Conservation (phyloP, 2,329 filamentous ascomycete genomes). For the Aspergillus fumigatus region DNA sequence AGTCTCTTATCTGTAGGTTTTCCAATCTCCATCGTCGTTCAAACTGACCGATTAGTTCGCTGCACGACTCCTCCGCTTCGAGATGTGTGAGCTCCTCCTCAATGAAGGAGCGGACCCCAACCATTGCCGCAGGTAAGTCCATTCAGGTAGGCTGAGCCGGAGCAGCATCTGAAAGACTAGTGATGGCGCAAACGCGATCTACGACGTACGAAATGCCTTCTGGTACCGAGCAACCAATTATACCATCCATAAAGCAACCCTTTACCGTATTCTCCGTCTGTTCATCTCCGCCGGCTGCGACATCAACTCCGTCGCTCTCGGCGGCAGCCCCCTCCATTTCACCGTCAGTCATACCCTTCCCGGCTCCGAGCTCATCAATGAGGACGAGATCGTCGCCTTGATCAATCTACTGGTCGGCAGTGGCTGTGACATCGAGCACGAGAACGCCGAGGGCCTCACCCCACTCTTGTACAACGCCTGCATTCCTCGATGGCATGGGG, state of each 20-base stretch:
- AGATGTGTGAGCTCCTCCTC: not conserved
- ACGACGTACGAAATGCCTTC: not conserved
- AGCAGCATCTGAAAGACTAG: not conserved
- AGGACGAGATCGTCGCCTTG: not conserved
- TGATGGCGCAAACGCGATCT: not conserved
- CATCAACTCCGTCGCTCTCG: not conserved
- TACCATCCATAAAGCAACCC: not conserved
- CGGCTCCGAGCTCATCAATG: not conserved
- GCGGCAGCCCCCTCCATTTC: not conserved
- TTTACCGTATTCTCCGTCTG: not conserved
- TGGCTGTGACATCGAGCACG: not conserved
- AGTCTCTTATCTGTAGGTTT: not conserved
- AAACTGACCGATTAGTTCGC: not conserved
- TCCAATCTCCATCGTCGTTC: not conserved
- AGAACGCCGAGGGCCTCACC: not conserved
- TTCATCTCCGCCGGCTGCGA: not conserved
- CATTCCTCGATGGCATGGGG: not conserved
- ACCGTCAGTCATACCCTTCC: not conserved
- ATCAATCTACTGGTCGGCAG: not conserved
- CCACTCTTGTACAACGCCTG: not conserved
- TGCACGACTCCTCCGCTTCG: not conserved
- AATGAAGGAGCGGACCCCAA: not conserved
- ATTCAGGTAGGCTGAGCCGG: not conserved
- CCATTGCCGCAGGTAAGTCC: not conserved
- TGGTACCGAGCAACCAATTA: not conserved